Base-by-base conservation (phyloP, 2,329 filamentous ascomycete species). In the Torrubiellomyces zombiae region DNA sequence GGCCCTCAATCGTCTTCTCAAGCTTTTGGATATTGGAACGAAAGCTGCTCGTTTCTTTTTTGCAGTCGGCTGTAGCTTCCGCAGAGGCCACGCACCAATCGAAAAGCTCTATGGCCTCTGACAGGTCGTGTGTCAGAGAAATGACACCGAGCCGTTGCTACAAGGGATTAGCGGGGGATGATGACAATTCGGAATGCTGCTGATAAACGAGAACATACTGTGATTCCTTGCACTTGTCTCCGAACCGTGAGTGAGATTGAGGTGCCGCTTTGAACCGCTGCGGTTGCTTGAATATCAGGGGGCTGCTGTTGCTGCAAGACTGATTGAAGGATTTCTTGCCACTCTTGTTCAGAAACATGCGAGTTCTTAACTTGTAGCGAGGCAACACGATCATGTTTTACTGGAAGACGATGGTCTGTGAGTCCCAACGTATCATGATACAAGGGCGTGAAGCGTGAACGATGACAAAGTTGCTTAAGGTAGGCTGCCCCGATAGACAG, bases 111-210 rank as follows among this genome's bases (percentile, higher is more conserved):
- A 80, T 61, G 32, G 64, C 63, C 31, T 70, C 63, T 21, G 66
- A 60, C 17, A 60, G 56, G 29, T 66, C 58, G 35, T 61, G 53
- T 18, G 53, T 48, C 3, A 83, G 51, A 4, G 57, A 53, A 31
- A 85, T 60, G 13, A 63, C 52, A 17, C 78, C 79, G n/a, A 82
- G 60, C 15, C 60, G 67, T 72, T 77, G 71, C 71, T 77, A 34
- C 26, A 23, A 17, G 14, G 20, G 29, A 51, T 32, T 20, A 25
- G 20, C 24, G 23, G 15, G 21, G 21, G 19, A 13, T 14, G 27
- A 16, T 15, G 13, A n/a, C 18, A 23, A 20, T 20, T 4, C n/a
- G n/a, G 3, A 18, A 16, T 14, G 14, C 20, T 25, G 16, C 34
- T 20, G 18, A 19, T 25, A 23, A 32, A 23, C 45, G 6, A 30